Evolutionary conservation across 1,284 basidiomycete genomes (phyloP), one percentile per base, ranked within the genome.

Genomic region (Agroathelia rolfsii): DNA sequence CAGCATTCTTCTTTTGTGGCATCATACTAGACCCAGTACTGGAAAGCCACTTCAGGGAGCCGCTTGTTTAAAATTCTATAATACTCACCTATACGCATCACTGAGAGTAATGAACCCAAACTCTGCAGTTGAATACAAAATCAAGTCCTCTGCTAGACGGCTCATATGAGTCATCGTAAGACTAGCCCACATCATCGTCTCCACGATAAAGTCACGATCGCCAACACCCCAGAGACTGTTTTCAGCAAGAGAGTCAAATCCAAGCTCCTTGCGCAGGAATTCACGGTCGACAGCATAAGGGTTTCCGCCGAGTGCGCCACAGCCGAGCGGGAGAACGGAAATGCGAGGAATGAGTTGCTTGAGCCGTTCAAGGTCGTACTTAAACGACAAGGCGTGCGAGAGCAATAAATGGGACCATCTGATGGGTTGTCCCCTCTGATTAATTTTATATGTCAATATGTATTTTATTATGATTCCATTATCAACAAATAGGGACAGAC

Each of bases 1-100:
- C 94, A 0, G 95, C 90, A 58, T 98, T 98, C 66, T 98, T 97
- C 68, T 98, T 97, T 55, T 98, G 94, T 2, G 94, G 94, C 94
- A 98, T 98, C 55, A 98, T 97, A 43, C 92, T 96, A 24, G 93
- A 96, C 8, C 94, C 94, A 21, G 94, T 98, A 55, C 89, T 93
- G 40, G 30, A 28, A 36, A 14, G 23, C 30, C 13, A 18, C 14
- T 23, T 35, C 15, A 41, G 24, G 16, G 12, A 23, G 18, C 17
- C 23, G 14, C 14, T 34, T 12, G 12, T 11, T 27, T 6, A 34
- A 12, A 8, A 30, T 22, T 6, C 4, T 19, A 16, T 30, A 8
- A 18, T 7, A 35, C 59, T 32, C 35, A 88, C 87, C 84, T 89
- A 61, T 97, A 98, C 3, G 94, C 94, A 60, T 98, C 94, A 51